Percentiles rank a stretch among this genome's conserved stretches.
Conservation (phyloP, 306 rosid species). For the Sophora flavescens region DNA sequence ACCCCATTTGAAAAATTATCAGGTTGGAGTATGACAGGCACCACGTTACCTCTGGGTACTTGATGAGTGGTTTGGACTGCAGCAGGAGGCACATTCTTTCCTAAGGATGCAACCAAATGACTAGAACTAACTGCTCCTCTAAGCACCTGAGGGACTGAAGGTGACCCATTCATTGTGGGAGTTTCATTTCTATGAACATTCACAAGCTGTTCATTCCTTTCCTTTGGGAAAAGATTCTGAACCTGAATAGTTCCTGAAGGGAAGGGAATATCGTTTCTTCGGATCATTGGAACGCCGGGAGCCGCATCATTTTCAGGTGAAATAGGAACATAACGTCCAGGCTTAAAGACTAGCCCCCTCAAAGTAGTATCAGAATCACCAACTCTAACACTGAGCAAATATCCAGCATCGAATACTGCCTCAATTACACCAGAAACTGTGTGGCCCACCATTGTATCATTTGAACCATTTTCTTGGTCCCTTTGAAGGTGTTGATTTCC, state of each 20-base stretch:
- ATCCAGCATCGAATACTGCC: conserved; percentile 94
- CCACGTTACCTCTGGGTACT: conserved; percentile 58
- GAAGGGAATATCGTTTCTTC: conserved; percentile 66
- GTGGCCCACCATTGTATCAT: conserved; percentile 70
- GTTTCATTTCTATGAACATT: conserved; percentile 52
- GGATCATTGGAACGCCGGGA: conserved; percentile 81
- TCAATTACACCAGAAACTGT: conserved; percentile 84
- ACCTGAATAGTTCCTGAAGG: conserved; percentile 53
- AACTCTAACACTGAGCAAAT: conserved; percentile 81
- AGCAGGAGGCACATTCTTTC: conserved; percentile 46
- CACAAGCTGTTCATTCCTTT: conserved; percentile 52
- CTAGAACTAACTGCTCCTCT: conserved; percentile 53
- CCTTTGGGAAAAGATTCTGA: conserved; percentile 60
- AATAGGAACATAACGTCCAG: conserved; percentile 81
- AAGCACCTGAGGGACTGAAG: conserved; percentile 52
- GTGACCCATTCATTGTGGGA: conserved; percentile 51
- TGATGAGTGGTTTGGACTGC: conserved; percentile 50
- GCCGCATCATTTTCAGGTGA: conserved; percentile 85
- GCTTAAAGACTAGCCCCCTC: conserved; percentile 89
- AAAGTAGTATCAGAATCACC: conserved; percentile 73
- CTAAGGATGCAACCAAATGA: conserved; percentile 51
- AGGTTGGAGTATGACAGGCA: conserved; percentile 70
- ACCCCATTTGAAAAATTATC: conserved; percentile 53
- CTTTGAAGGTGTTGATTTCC: conserved; percentile 65
- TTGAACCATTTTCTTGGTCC: conserved; percentile 49